phyloP scores from a whole-genome alignment of 768 basidiomycete genomes.

The Imleria badia region DNA sequence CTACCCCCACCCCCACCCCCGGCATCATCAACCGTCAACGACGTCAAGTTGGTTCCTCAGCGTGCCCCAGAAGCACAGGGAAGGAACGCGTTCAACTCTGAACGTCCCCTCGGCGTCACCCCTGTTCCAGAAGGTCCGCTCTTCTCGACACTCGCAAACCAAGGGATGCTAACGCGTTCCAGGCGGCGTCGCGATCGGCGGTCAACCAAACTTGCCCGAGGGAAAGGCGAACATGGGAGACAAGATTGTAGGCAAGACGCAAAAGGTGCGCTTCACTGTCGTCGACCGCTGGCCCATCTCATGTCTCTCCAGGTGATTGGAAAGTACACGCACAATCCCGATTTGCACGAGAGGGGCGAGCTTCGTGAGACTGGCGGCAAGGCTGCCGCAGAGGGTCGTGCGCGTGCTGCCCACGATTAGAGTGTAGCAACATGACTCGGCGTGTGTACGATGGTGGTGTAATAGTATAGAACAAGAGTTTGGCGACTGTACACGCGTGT shows the following conservation, averaged over 20 bases:
- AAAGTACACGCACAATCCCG: constrained; percentile 47
- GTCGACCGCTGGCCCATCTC: neutral
- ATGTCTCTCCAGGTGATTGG: constrained; percentile 43
- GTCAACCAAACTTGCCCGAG: constrained; percentile 22
- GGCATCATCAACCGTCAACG: too few species aligned
- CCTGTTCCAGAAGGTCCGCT: constrained; percentile 35
- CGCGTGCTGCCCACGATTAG: constrained; percentile 44
- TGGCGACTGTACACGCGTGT: too few species aligned
- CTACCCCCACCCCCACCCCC: constrained; percentile 35
- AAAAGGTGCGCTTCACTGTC: constrained; percentile 42
- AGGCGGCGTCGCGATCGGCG: constrained; percentile 29
- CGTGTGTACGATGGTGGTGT: neutral
- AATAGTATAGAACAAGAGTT: too few species aligned
- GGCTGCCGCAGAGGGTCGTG: constrained; percentile 40
- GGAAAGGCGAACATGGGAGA: constrained; percentile 47
- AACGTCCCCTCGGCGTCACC: constrained; percentile 38
- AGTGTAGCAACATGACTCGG: neutral
- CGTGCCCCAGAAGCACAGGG: neutral
- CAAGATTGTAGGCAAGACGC: constrained; percentile 57
- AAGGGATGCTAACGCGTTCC: neutral
- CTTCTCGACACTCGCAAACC: neutral
- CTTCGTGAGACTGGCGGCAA: constrained; percentile 55
- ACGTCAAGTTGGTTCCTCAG: neutral
- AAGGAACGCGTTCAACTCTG: constrained; percentile 29
- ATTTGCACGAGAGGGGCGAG: constrained; percentile 56